Base-by-base conservation (phyloP, 1,284 basidiomycete genomes). In the Trichosporon faecale region DNA sequence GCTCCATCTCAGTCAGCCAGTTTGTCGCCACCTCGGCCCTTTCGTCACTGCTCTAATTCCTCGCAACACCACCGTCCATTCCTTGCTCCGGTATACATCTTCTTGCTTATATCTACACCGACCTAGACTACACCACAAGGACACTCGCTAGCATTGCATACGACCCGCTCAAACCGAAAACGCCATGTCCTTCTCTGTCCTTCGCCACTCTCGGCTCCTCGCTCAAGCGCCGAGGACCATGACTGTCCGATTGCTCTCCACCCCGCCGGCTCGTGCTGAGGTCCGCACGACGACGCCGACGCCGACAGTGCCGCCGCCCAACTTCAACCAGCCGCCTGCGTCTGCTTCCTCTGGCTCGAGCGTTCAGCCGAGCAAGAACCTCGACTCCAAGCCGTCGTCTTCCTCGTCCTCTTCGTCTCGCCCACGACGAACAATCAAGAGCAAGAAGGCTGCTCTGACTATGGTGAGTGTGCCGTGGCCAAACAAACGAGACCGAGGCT, bases 391-490 rank as follows among this genome's bases (percentile, higher is more conserved):
- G 27, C 29, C 57, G 18, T 16, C 60, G 2, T 46, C 72, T 0
- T 66, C 70, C 2, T 52, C 49, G 2, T 52, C 49, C 2, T 29
- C 60, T 7, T 46, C 72, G 2, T 66, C 70, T 8, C 64, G 73
- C 35, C 70, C 72, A 69, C 70, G 75, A 68, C 73, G 78, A 60
- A 72, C 75, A 67, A 72, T 94, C 72, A 88, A 89, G 71, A 86
- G 92, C 0, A 88, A 89, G 74, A 95, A 94, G 84, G 92, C 91
- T 12, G 93, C 93, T 1, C 86, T 96, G 67, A 87, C 88, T 1
- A 89, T 97, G 75, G 94, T 95, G 77, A 79, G 91, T 88, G 29
- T 68, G 11, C 40, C 3, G 14, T 46, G 11, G 23, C 8, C 64
- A 8, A 18, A 14, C 33, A 16, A 23, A 27, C 2, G 3, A 25